Evolutionary conservation across 805 yeast genomes (phyloP), one percentile per base, ranked within the genome.

Genomic region (Candida boidinii): DNA sequence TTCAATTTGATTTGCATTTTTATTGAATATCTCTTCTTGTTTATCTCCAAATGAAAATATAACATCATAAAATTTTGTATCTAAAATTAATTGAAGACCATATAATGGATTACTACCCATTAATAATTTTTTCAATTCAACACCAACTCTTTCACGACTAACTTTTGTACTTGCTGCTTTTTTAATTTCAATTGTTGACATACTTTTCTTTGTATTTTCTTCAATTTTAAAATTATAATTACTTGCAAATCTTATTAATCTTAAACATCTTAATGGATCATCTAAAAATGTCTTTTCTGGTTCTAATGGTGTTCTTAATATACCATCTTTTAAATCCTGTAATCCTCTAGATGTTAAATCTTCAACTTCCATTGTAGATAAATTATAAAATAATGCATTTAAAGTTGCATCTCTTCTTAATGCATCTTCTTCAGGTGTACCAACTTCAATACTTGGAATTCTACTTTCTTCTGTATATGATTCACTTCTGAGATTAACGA

Each of bases 371-470:
- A 64, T 64, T 5, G 76, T 70, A 34, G 70, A 69, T 33, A 92
- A 68, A 54, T 92, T 92, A 57, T 81, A 92, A 49, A 92, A 92
- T 17, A 92, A 60, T 0, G 98, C 94, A 54, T 92, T 92, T 33
- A 92, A 60, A 0, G 98, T 92, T 2, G 97, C 97, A 60, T 92
- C 99, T 50, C 99, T 68, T 48, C 99, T 70, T 42, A 75, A 62
- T 0, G 97, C 96, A 56, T 92, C 99, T 50, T 90, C 83, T 39
- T 73, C 69, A 0, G 97, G 90, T 0, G 97, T 87, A 1, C 99
- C 99, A 46, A 76, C 80, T 46, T 72, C 69, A 26, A 85, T 75
- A 20, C 48, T 48, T 1, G 99, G 99, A n/a, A 92, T 86, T 34
- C 98, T 62, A 30, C 94, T 80, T 24, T 79, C 79, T 16, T 70